Evolutionary conservation across 2,329 filamentous ascomycete genomes (phyloP), one percentile per base, ranked within the genome.

Genomic region (Sporothrix curviconia): DNA sequence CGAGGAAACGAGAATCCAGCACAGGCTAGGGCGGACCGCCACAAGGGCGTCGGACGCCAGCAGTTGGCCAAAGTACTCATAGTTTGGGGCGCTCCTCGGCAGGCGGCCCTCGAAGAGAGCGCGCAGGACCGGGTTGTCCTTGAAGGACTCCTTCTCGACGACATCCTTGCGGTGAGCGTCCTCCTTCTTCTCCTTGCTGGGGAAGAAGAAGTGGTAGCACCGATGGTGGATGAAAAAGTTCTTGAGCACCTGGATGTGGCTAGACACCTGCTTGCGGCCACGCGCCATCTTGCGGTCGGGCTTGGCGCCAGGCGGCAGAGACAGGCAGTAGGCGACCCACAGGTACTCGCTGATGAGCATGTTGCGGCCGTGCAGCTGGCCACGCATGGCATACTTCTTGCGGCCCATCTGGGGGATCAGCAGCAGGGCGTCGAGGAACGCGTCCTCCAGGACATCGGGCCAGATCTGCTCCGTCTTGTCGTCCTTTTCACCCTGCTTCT

Each of bases 291-390:
- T 77, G 58, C 77, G 68, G 60, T 76, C 74, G 3, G 77, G 76
- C 42, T 72, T 70, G 49, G 70, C 70, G 3, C 77, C 78, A 3
- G 76, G 72, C 30, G 75, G 72, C 59, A 81, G 71, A 32, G 70
- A 68, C 32, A 70, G 69, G 66, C 72, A 73, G 63, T 76, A 76
- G 9, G 76, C 74, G 59, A 80, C 76, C 78, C 78, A 86, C 44
- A 87, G 77, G 69, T 87, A 87, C 69, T 85, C 82, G 65, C 78
- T 81, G 65, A 88, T 86, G 57, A 88, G 76, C 78, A 86, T 85
- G 70, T 88, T 88, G 50, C 85, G 81, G 4, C 85, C 84, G 63
- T 84, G 82, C 39, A 81, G 79, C 66, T 83, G 81, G 36, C 81
- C 78, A 61, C 79, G 78, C 71, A 84, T 84, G 59, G 79, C 83